A percentile compares a stretch with the other conserved stretches of the same genome.
phyloP scores from a whole-genome alignment of 2,329 filamentous ascomycete genomes.

The Drechmeria coniospora region DNA sequence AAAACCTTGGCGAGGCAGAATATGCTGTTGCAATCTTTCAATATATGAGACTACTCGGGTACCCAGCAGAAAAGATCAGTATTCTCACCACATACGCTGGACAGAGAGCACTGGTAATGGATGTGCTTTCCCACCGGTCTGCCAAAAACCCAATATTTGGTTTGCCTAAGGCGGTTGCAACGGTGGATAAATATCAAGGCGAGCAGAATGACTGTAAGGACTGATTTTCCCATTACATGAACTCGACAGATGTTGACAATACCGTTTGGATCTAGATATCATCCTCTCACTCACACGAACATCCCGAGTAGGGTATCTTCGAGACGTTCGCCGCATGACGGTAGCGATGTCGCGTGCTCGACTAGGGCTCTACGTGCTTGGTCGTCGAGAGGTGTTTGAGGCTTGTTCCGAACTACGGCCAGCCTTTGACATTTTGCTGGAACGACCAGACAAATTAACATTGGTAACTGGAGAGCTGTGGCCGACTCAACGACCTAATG shows the following conservation, averaged over 20 bases:
- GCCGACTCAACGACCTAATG: slow-evolving; percentile 43
- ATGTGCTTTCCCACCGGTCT: slow-evolving; percentile 75
- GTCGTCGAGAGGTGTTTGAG: slow-evolving; percentile 77
- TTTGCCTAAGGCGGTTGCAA: slow-evolving; percentile 75
- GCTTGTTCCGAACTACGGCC: slow-evolving; percentile 74
- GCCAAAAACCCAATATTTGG: slow-evolving; percentile 74
- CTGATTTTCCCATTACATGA: too few species aligned
- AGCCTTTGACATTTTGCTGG: slow-evolving; percentile 66
- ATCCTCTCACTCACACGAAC: slow-evolving; percentile 89
- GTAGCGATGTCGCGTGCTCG: slow-evolving; percentile 88
- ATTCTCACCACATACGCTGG: slow-evolving; percentile 92
- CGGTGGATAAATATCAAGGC: slow-evolving; percentile 97
- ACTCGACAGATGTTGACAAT: too few species aligned
- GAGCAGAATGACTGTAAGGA: slow-evolving; percentile 98
- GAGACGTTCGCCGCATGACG: slow-evolving; percentile 83
- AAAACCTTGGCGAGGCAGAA: slow-evolving; percentile 93
- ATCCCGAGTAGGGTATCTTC: slow-evolving; percentile 75
- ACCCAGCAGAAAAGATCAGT: slow-evolving; percentile 67
- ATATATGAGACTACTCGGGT: slow-evolving; percentile 93
- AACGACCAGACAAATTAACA: slow-evolving; percentile 65
- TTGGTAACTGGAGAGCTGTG: slow-evolving; percentile 79
- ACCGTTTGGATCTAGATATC: slow-evolving; percentile 53
- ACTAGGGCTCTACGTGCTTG: slow-evolving; percentile 82
- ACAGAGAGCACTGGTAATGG: slow-evolving; percentile 72
- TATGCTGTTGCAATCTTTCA: slow-evolving; percentile 92